Percentiles rank a stretch among this genome's conserved stretches.
Conservation (phyloP, 768 basidiomycete species). For the Trametes cinnabarina region DNA sequence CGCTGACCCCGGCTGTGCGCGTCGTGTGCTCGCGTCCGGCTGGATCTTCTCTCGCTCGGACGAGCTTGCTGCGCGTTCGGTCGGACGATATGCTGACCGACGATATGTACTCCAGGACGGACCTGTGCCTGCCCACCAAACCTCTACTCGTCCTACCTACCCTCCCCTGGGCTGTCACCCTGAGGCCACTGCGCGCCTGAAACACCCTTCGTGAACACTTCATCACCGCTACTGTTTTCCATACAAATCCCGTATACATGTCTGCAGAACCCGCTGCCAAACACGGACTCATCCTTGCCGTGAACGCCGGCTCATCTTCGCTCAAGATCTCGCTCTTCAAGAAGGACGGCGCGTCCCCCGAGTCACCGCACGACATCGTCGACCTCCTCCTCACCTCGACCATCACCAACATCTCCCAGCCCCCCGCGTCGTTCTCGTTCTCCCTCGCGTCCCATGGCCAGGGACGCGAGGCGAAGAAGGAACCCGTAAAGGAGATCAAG, state of each 20-base stretch:
- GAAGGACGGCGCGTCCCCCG: constrained; percentile 26
- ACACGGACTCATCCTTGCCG: constrained; percentile 55
- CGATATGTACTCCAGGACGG: not conserved
- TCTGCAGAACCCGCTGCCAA: constrained; percentile 13
- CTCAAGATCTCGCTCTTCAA: constrained; percentile 76
- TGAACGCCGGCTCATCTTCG: constrained; percentile 83
- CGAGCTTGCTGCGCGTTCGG: not conserved
- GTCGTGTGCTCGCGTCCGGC: not conserved
- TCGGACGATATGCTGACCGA: not conserved
- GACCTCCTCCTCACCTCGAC: constrained; percentile 49
- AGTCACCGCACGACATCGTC: constrained; percentile 34
- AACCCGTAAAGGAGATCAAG: constrained; percentile 37
- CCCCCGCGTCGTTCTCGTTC: constrained; percentile 53
- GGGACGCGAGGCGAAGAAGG: constrained; percentile 40
- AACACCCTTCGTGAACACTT: not conserved
- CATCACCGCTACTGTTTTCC: not conserved
- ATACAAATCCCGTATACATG: constrained; percentile 4
- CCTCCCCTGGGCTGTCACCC: not conserved
- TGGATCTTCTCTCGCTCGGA: not conserved
- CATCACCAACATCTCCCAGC: constrained; percentile 56
- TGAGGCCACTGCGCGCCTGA: not conserved
- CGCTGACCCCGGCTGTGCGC: no score
- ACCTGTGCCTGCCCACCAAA: not conserved
- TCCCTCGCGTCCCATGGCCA: constrained; percentile 21
- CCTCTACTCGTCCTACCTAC: not conserved